Conservation (phyloP, 2,329 filamentous ascomycete genomes). For the Pseudopyricularia cyperi region DNA sequence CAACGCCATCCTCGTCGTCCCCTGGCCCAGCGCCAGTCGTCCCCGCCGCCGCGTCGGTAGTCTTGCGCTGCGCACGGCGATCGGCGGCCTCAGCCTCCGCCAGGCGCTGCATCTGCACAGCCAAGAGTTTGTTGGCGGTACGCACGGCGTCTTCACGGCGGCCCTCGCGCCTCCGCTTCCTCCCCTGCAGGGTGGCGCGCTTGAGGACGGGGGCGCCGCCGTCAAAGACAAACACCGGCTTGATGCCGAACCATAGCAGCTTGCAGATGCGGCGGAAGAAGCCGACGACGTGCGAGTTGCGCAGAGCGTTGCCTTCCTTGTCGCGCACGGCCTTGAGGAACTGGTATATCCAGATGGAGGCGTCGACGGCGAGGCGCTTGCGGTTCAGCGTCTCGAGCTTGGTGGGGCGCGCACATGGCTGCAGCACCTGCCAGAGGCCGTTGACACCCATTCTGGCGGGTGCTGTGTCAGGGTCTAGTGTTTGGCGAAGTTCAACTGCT, state of each 20-base stretch:
- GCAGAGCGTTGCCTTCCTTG: conserved; percentile 92
- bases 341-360: conserved; percentile 99
- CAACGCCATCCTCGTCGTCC: conserved; percentile 32
- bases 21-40: conserved; percentile 14
- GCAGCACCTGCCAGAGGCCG: conserved; percentile 90
- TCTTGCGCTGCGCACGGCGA: conserved; percentile 31
- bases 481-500: background rate
- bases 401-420: conserved; percentile 88
- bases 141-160: conserved; percentile 82
- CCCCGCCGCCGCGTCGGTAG: conserved; percentile 20
- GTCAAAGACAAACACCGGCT: conserved; percentile 95
- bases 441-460: conserved; percentile 77
- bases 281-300: conserved; percentile 90
- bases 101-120: conserved; percentile 82
- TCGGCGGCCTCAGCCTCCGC: conserved; percentile 66
- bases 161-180: conserved; percentile 73
- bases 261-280: conserved; percentile 99
- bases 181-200: conserved; percentile 70
- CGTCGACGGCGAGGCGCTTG: conserved; percentile 92
- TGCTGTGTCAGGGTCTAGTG: background rate
- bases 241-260: conserved; percentile 89
- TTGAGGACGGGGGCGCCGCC: conserved; percentile 87
- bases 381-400: conserved; percentile 94
- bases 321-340: conserved; percentile 98
- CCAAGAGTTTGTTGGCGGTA: conserved; percentile 83